Evolutionary conservation across 176 grass and related monocot genomes (phyloP).

Genomic region (Oryza glumipatula): DNA sequence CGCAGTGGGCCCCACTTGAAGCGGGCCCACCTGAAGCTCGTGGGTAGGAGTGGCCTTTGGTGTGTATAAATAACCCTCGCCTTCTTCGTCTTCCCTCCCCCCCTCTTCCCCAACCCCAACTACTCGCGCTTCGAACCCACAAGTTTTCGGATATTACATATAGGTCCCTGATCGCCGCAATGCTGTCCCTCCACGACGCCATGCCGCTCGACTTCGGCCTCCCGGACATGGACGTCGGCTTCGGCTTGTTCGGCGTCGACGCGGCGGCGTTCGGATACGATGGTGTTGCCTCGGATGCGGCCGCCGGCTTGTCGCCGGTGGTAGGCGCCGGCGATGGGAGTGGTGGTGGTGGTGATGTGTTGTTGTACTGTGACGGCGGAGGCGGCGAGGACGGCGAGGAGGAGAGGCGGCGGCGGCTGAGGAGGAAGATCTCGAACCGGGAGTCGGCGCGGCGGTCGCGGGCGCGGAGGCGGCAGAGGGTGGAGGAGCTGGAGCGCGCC

Average conservation of each 20-base stretch:
- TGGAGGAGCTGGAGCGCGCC: conserved; percentile 44
- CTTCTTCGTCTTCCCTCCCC: conserved; percentile 22
- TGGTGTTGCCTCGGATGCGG: too few species aligned
- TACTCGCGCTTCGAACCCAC: neutral
- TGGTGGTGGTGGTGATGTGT: too few species aligned
- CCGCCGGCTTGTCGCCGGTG: neutral
- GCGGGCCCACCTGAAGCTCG: neutral
- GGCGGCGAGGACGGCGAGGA: conserved; percentile 9
- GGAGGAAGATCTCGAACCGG: conserved; percentile 65
- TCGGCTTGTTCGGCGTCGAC: conserved; percentile 5
- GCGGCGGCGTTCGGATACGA: neutral
- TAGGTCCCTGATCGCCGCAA: neutral
- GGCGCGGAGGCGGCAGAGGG: conserved; percentile 37
- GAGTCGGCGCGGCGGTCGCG: conserved; percentile 71
- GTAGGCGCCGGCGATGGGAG: neutral
- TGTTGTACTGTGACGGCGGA: neutral
- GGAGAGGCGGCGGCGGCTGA: conserved; percentile 6
- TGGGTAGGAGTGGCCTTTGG: neutral
- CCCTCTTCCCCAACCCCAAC: neutral
- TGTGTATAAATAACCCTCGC: conserved; percentile 38
- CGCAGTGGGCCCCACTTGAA: neutral
- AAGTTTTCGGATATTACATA: neutral
- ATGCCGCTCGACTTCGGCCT: conserved; percentile 33
- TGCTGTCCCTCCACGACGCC: conserved; percentile 44
- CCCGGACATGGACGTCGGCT: conserved; percentile 16